These are phyloP conservation scores for Picochlorum sp. DNA, from an alignment of 139 green algal species.

Conservation along the genomic window DNA sequence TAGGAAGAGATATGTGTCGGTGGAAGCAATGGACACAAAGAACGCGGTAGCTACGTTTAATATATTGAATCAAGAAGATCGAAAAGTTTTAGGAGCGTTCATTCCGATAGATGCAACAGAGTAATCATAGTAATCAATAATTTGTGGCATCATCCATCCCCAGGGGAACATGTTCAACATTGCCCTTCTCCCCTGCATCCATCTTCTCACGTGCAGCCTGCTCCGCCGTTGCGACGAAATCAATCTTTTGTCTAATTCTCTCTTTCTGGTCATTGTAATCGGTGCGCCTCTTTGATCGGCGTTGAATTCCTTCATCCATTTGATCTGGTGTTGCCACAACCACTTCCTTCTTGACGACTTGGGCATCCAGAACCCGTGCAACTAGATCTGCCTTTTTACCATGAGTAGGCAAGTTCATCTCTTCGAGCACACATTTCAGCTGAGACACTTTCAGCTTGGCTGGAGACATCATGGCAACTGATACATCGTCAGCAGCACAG, in stretches of 20 bases:
- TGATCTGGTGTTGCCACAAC: neutral
- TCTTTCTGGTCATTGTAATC: neutral
- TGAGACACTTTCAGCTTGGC: constrained; percentile 30
- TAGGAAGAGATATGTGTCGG: constrained; percentile 25
- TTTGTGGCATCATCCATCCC: neutral
- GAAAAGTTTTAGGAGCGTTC: constrained; percentile 50
- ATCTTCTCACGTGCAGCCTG: constrained; percentile 65
- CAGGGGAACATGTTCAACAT: constrained; percentile 76
- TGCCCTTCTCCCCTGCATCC: constrained; percentile 51
- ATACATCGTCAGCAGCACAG: constrained; percentile 58
- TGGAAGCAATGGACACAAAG: constrained; percentile 55
- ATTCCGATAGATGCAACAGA: constrained; percentile 22
- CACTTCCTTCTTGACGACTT: neutral
- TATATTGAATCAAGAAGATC: constrained; percentile 66
- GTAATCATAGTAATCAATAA: neutral
- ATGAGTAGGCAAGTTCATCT: neutral
- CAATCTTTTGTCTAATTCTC: neutral
- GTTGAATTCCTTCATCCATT: neutral
- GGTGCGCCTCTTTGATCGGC: neutral
- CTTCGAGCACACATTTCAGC: constrained; percentile 19
- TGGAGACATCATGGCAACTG: neutral
- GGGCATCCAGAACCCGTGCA: constrained; percentile 10
- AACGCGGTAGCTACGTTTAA: constrained; percentile 69
- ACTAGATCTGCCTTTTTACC: constrained; percentile 23
- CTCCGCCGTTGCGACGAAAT: constrained; percentile 12